phyloP scores from a whole-genome alignment of 2,329 filamentous ascomycete species.

The Verticillium tricorpus region DNA sequence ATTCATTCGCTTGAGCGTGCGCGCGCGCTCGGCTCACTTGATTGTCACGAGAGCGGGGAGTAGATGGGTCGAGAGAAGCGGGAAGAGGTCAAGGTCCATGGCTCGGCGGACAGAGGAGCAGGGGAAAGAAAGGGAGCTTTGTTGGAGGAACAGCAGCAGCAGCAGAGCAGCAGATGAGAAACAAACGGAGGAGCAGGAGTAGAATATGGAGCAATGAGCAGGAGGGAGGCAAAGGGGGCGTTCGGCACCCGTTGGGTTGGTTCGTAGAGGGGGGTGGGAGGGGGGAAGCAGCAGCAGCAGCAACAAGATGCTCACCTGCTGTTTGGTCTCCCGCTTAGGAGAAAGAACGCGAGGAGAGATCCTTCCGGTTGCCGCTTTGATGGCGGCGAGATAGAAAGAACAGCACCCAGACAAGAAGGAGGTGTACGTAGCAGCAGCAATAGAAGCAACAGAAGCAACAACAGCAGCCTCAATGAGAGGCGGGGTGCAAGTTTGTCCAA shows the following conservation, averaged over 20 bases:
- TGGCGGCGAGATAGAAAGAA: background rate
- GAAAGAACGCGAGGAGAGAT: background rate
- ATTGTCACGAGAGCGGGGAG: background rate
- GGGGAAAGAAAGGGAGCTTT: background rate
- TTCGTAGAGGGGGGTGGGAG: background rate
- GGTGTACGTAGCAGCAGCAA: background rate
- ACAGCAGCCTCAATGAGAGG: conserved; percentile 7
- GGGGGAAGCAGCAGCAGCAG: background rate
- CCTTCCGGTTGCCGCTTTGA: background rate
- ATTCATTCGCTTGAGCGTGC: background rate
- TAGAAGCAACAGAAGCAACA: background rate
- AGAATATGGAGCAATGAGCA: background rate
- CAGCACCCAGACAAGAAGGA: background rate
- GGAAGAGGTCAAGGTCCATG: conserved; percentile 3
- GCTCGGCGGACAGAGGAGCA: background rate
- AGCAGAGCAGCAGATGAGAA: background rate
- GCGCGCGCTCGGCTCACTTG: conserved; percentile 1
- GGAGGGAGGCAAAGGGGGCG: background rate
- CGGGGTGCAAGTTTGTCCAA: conserved; percentile 13
- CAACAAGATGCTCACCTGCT: background rate
- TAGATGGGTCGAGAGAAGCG: background rate
- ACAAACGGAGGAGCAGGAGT: background rate
- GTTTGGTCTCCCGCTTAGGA: background rate
- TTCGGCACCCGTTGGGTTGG: background rate
- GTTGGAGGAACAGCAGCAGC: background rate